A percentile compares a stretch with the other conserved stretches of the same genome.
Evolutionary conservation across 495 filamentous ascomycete genomes (phyloP).

Genomic region (Aspergillus kassunensis): DNA sequence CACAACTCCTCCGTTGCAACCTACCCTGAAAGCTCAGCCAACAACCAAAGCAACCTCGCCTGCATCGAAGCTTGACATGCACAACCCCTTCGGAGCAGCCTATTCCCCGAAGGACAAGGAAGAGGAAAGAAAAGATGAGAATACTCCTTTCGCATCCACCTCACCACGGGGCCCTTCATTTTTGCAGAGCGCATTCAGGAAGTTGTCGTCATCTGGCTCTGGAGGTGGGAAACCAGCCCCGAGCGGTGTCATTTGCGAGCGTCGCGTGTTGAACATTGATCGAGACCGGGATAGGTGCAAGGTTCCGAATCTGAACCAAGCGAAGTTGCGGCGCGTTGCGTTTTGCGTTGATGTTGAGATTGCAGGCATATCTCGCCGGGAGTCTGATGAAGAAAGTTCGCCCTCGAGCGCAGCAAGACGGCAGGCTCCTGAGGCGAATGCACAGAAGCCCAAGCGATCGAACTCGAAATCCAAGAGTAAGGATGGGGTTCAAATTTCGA

Average conservation of each 20-base stretch:
- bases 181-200: constrained; percentile 73
- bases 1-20: constrained; percentile 45
- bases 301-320: constrained; percentile 72
- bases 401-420: constrained; percentile 26
- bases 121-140: constrained; percentile 43
- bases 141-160: constrained; percentile 61
- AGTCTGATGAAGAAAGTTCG: constrained; percentile 38
- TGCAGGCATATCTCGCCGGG: constrained; percentile 57
- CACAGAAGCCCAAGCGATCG: constrained; percentile 50
- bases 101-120: constrained; percentile 59
- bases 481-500: constrained; percentile 64
- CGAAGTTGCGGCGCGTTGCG: constrained; percentile 78
- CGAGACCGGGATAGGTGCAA: constrained; percentile 70
- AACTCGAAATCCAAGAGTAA: constrained; percentile 61
- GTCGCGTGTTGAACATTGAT: constrained; percentile 84
- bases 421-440: constrained; percentile 26
- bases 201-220: constrained; percentile 68
- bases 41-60: constrained; percentile 45
- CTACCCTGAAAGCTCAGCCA: constrained; percentile 37
- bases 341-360: constrained; percentile 99
- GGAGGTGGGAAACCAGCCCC: constrained; percentile 44
- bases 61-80: constrained; percentile 35
- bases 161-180: constrained; percentile 71
- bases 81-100: constrained; percentile 47
- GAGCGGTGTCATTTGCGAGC: constrained; percentile 58